Evolutionary conservation across 768 basidiomycete species (phyloP).

Genomic region (Tulasnella sp.): DNA sequence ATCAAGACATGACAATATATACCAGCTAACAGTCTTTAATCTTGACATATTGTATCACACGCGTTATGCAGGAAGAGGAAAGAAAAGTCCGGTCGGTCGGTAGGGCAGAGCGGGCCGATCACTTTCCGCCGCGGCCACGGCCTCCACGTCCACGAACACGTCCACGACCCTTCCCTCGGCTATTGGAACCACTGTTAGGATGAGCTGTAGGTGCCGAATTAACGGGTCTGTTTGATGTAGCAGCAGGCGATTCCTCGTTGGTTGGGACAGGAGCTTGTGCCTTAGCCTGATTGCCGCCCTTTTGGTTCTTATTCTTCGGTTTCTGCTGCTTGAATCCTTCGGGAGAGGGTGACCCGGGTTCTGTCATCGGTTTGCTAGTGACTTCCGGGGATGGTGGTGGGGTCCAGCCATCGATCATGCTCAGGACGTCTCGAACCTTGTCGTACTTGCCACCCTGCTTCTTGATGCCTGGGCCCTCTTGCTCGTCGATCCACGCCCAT

Average conservation of each 20-base stretch:
- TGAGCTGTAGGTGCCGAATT: background rate
- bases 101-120: background rate
- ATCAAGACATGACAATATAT: background rate
- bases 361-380: background rate
- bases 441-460: slow-evolving; percentile 47
- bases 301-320: background rate
- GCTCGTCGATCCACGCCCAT: slow-evolving; percentile 51
- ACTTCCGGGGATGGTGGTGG: slow-evolving; percentile 48
- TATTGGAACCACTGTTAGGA: background rate
- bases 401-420: slow-evolving; percentile 56
- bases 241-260: background rate
- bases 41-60: background rate
- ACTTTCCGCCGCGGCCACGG: background rate
- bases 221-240: background rate
- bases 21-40: background rate
- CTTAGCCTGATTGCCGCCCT: background rate
- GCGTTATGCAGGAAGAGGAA: background rate
- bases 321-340: background rate
- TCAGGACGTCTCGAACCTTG: slow-evolving; percentile 59
- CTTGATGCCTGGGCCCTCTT: slow-evolving; percentile 28
- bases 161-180: background rate
- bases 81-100: background rate
- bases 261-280: background rate
- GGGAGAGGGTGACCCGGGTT: background rate
- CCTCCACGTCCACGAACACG: background rate